Evolutionary conservation across 768 basidiomycete genomes (phyloP).

Genomic region (Psilocybe cyanescens): DNA sequence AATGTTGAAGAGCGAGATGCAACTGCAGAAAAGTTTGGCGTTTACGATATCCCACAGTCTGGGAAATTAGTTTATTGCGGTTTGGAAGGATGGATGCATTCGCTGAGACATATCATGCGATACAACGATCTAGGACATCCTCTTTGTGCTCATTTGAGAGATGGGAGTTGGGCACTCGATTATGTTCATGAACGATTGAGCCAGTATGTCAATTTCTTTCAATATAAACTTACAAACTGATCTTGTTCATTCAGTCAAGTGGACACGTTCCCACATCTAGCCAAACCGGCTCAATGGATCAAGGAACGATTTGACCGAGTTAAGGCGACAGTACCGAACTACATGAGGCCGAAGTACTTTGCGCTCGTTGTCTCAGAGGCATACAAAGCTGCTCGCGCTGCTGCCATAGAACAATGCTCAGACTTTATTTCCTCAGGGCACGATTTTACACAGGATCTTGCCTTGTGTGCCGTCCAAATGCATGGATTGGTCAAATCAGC

Average conservation of each 20-base stretch:
- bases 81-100: conserved; percentile 96
- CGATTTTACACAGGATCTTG: conserved; percentile 88
- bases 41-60: conserved; percentile 77
- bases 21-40: conserved; percentile 79
- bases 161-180: conserved; percentile 92
- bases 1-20: conserved; percentile 94
- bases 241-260: conserved; percentile 50
- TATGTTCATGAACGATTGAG: conserved; percentile 75
- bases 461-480: conserved; percentile 87
- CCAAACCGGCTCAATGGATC: conserved; percentile 80
- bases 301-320: conserved; percentile 86
- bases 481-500: conserved; percentile 90
- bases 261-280: conserved; percentile 67
- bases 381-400: conserved; percentile 87
- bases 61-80: conserved; percentile 90
- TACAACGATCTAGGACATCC: conserved; percentile 95
- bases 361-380: conserved; percentile 89
- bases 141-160: conserved; percentile 83
- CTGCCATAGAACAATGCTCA: conserved; percentile 85
- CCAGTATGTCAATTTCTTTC: conserved; percentile 53
- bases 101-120: conserved; percentile 79
- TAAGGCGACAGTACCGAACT: conserved; percentile 73
- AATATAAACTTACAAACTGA: background rate
- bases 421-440: conserved; percentile 87
- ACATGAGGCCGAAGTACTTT: conserved; percentile 96